Base-by-base conservation (phyloP, 2,329 filamentous ascomycete species). In the Bisporella sp. region DNA sequence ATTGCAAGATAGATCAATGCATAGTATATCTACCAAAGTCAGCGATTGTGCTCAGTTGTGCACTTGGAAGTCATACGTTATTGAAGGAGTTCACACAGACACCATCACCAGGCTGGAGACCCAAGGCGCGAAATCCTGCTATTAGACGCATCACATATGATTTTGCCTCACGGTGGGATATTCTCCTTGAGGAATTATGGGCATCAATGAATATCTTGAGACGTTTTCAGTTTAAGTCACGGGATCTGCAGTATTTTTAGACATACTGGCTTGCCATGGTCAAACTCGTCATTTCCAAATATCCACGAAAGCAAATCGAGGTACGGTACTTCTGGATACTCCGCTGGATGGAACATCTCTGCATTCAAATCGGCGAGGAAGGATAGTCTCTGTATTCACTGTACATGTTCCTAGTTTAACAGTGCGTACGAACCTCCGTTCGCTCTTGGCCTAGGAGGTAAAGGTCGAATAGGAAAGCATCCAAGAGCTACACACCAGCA, bases 1-100 rank as follows among this genome's bases (percentile, higher is more conserved):
- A 64, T 60, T 12, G 55, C 59, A 6, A 62, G 51, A 37, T 59
- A 59, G 1, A 58, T 21, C n/a, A 57, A 56, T 1, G 60, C 44
- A 48, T 62, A 62, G 46, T 56, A 54, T 31, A 62, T 60, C 57
- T 60, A 12, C 21, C 9, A 30, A 21, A 4, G 32, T 28, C 1
- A 43, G 32, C 31, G 3, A 31, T n/a, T 21, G 21, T 21, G 21
- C 39, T 21, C 21, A 21, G 31, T 49, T 33, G 12, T 12, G 8
- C 30, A 13, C 9, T 7, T 8, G n/a, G 12, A 5, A 4, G 5
- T 6, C 54, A 40, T 52, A 64, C 60, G 52, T 64, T 58, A 50
- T 64, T 64, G 49, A 62, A 64, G 11, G 58, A 61, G 47, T 59
- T 49, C 33, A 64, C 48, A 40, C 61, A 64, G 5, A 63, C 58